phyloP scores from a whole-genome alignment of 2,329 filamentous ascomycete species.

The Microcera coccophila region DNA sequence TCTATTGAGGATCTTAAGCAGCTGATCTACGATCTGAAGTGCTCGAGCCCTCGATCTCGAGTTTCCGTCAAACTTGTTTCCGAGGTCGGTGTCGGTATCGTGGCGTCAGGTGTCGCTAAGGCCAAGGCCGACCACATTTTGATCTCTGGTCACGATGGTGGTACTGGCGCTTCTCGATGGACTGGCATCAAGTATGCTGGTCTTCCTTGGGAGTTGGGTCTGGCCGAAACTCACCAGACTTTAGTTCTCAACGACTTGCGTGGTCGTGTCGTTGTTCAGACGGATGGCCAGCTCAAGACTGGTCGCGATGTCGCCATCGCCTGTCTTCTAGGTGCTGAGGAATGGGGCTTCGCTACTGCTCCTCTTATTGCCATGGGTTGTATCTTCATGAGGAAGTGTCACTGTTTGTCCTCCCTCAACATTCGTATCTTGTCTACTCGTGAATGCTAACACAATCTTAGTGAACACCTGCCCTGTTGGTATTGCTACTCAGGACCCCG shows the following conservation, averaged over 20 bases:
- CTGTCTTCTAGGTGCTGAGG: constrained; percentile 92
- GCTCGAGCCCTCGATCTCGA: constrained; percentile 84
- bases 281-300: constrained; percentile 88
- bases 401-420: constrained; percentile 24
- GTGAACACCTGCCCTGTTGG: constrained; percentile 81
- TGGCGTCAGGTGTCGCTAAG: constrained; percentile 95
- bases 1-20: constrained; percentile 98
- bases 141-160: constrained; percentile 95
- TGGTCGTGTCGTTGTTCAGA: constrained; percentile 93
- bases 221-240: constrained; percentile 95
- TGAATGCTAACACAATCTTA: not conserved
- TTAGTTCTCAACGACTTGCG: constrained; percentile 92
- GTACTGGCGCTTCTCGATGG: constrained; percentile 94
- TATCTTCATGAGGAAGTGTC: constrained; percentile 86
- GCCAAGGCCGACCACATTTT: constrained; percentile 95
- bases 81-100: constrained; percentile 94
- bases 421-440: not conserved
- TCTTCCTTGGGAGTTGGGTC: constrained; percentile 92
- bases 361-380: constrained; percentile 96
- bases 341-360: constrained; percentile 94
- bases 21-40: constrained; percentile 96
- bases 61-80: constrained; percentile 97
- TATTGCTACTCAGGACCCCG: constrained; percentile 93
- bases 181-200: constrained; percentile 98
- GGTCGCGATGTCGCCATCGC: constrained; percentile 92